phyloP scores from a whole-genome alignment of 2,329 filamentous ascomycete species.

The Gnomoniopsis smithogilvyi region DNA sequence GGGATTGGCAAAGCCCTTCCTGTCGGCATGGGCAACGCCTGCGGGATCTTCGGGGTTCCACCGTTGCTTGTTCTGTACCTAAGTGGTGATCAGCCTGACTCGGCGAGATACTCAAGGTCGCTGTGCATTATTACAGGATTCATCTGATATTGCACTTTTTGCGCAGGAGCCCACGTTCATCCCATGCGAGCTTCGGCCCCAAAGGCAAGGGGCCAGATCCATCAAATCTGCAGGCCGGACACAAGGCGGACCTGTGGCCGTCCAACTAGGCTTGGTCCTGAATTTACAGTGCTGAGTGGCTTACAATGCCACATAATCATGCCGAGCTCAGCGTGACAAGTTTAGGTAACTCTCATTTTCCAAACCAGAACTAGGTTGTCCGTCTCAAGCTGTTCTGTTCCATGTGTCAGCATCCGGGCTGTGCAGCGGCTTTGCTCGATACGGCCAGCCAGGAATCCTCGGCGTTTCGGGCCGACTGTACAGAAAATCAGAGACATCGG shows the following conservation, averaged over 20 bases:
- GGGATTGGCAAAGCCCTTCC: too few species aligned
- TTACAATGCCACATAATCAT: background rate
- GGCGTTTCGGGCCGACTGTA: background rate
- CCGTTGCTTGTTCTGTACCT: background rate
- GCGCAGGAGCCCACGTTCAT: background rate
- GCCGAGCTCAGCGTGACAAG: background rate
- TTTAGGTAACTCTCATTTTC: too few species aligned
- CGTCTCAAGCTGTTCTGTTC: background rate
- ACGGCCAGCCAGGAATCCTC: background rate
- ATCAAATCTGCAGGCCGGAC: background rate
- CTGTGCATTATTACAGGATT: background rate
- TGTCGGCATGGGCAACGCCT: too few species aligned
- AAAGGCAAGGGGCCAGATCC: background rate
- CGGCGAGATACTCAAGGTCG: too few species aligned
- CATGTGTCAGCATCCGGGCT: background rate
- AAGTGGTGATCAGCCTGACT: background rate
- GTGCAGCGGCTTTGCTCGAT: background rate
- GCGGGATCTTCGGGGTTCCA: background rate
- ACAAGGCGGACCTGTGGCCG: too few species aligned
- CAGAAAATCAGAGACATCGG: background rate
- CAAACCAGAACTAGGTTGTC: background rate
- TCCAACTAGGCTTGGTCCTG: conserved; percentile 2
- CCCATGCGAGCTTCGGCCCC: background rate
- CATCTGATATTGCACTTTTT: background rate
- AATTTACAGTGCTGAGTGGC: conserved; percentile 14